phyloP scores from a whole-genome alignment of 148 eudicot genomes.

The Camellia sinensis region DNA sequence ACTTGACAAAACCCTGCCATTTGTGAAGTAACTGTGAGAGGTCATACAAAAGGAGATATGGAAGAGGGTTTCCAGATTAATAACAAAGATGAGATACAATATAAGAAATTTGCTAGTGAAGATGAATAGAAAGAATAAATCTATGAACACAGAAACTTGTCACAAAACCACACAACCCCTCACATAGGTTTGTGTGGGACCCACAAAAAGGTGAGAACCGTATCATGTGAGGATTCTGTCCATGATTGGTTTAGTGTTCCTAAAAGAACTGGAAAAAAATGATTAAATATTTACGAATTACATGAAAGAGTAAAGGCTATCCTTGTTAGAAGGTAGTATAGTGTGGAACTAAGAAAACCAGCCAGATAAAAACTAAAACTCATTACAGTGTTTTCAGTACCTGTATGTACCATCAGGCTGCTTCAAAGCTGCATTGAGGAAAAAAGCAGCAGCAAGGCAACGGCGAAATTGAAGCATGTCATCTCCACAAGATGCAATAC shows the following conservation, averaged over 20 bases:
- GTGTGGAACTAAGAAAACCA: neutral
- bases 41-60: neutral
- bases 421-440: slow-evolving; percentile 80
- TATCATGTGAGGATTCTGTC: no score
- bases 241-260: no score
- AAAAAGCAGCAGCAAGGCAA: slow-evolving; percentile 90
- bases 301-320: no score
- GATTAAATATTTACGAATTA: no score
- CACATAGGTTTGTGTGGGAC: no score
- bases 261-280: no score
- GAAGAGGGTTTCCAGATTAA: neutral
- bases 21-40: neutral
- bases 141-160: no score
- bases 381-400: slow-evolving; percentile 19
- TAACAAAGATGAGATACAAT: neutral
- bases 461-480: slow-evolving; percentile 74
- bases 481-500: slow-evolving; percentile 74
- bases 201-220: no score
- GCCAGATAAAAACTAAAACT: neutral
- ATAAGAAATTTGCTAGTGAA: neutral
- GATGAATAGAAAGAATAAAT: no score
- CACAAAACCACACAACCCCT: no score
- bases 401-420: slow-evolving; percentile 46
- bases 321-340: no score
- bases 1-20: slow-evolving; percentile 70